Evolutionary conservation across 805 yeast genomes (phyloP), one percentile per base, ranked within the genome.

Genomic region (Barnettozyma vustinii): DNA sequence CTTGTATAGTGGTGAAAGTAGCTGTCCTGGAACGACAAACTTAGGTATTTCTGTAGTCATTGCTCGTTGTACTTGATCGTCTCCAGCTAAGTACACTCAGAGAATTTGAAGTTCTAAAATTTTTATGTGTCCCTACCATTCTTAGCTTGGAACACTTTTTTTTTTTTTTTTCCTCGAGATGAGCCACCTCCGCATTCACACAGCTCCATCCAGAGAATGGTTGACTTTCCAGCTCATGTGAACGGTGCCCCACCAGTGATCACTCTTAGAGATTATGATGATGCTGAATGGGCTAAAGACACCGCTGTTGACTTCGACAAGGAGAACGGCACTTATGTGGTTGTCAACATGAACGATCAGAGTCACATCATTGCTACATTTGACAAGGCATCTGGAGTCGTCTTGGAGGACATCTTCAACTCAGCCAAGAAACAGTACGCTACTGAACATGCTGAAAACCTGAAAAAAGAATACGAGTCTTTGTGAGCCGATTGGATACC

Each of bases 1-100:
- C 15, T 48, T 72, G 56, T 69, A 73, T 7, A 74, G 68, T 1
- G 94, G 91, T 18, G 81, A 75, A 21, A 89, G 71, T 39, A 83
- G 77, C 57, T 89, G 96, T 0, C 97, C 96, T 1, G 97, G 96
- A n/a, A 83, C 72, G 2, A 77, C 87, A 35, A 63, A 62, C 30
- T 70, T 66, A 19, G 84, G 83, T 42, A 75, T 58, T 13, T 60
- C 58, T 4, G 40, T 42, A 3, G 40, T 41, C 48, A 45, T 48
- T 26, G 18, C 13, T 19, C 21, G 13, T 7, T 16, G 15, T 9
- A 18, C 8, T 19, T 18, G 37, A 33, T n/a, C n/a, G n/a, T n/a
- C n/a, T n/a, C n/a, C n/a, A n/a, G n/a, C n/a, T n/a, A n/a, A n/a
- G n/a, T 23, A 23, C 25, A 23, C 25, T 23, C 25, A 23, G 8